Conservation (phyloP, 176 grass and related monocot genomes). For the Aegilops umbellulata region DNA sequence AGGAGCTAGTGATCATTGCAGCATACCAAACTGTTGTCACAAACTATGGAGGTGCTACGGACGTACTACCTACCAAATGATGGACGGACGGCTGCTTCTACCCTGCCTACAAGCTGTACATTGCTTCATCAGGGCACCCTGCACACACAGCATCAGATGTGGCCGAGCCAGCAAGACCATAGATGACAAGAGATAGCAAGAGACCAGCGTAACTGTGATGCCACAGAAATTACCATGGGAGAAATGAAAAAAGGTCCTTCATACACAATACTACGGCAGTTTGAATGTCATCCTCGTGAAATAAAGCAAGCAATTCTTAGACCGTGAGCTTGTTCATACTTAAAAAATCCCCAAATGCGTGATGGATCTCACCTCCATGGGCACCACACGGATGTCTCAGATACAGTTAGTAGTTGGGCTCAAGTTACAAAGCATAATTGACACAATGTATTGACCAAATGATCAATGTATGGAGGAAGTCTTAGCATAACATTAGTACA, state of each 20-base stretch:
- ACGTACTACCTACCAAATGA: conserved; percentile 31
- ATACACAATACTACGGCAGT: background rate
- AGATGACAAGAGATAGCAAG: conserved; percentile 8
- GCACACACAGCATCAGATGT: conserved; percentile 26
- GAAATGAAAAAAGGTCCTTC: conserved; percentile 6
- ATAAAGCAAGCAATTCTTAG: background rate
- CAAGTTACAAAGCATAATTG: background rate
- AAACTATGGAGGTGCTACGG: background rate
- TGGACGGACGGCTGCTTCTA: conserved; percentile 34
- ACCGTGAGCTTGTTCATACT: background rate
- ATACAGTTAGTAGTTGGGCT: background rate
- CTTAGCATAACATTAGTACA: no score
- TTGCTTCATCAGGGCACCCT: conserved; percentile 12
- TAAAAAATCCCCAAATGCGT: background rate
- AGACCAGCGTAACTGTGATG: conserved; percentile 21
- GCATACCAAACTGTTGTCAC: background rate
- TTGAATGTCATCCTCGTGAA: background rate
- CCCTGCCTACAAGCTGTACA: conserved; percentile 19
- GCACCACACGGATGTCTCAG: no score
- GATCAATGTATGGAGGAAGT: background rate
- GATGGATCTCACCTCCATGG: background rate
- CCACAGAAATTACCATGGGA: conserved; percentile 33
- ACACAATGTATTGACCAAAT: background rate
- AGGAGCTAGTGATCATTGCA: no score
- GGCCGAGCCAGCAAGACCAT: conserved; percentile 12